Base-by-base conservation (phyloP, 2,329 filamentous ascomycete species). In the Diaporthe vexans region DNA sequence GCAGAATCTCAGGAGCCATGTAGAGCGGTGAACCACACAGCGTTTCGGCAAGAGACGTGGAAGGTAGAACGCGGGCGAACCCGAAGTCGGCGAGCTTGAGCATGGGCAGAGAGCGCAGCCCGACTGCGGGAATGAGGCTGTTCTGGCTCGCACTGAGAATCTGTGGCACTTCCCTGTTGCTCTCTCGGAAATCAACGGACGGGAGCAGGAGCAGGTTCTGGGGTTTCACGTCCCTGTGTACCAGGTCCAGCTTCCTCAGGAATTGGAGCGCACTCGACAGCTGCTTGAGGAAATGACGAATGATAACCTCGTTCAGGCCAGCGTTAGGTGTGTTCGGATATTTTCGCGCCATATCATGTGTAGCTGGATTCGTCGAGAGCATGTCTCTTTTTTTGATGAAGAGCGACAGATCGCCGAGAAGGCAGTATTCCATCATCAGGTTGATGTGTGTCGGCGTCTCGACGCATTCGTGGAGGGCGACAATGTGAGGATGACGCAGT, bases 31-130 rank as follows among this genome's bases (percentile, higher is more conserved):
- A 98, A 24, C 97, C 97, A 83, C 97, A 99, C 0, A 99, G 90
- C 0, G 97, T 99, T 82, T 99, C 97, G 15, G 97, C 97, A 76
- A 99, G 89, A 7, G 95, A 96, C 0, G 96, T 97, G 10, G 94
- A 92, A 2, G 97, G 96, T 65, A 99, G 86, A 72, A 97, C 95
- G 73, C 97, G 92, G 73, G 97, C 97, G 82, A 99, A 99, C n/a
- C 97, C 97, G 81, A 99, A 99, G 85, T 99, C 97, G 73, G 97
- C 97, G 79, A 99, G 92, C 85, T 99, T 99, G 75, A 99, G 90
- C 93, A 98, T 97, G 6, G 97, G 97, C 56, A 99, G 85, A 24
- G 95, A 97, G 71, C 91, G 88, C 40, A 99, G 86, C 10, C 97
- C 97, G 35, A 93, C 92, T 35, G 93, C 90, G 5, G 96, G 95